phyloP scores from a whole-genome alignment of 352 stramenopile species.

The Pythium aristosporum region DNA sequence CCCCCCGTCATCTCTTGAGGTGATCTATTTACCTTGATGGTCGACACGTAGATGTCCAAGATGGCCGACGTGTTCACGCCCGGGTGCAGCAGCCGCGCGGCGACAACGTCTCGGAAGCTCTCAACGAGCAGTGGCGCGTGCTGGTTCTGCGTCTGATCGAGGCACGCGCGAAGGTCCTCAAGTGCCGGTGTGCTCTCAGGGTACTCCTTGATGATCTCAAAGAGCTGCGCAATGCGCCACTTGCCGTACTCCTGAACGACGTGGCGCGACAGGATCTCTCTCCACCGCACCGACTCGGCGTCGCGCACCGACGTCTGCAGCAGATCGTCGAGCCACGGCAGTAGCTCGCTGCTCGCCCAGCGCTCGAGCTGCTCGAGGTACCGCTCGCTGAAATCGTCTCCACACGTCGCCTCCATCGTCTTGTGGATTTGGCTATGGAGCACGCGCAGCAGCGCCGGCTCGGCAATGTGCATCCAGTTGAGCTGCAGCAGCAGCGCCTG shows the following conservation, averaged over 20 bases:
- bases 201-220: constrained; percentile 97
- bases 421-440: constrained; percentile 58
- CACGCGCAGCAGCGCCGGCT: constrained; percentile 49
- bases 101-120: constrained; percentile 76
- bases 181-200: constrained; percentile 88
- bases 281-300: constrained; percentile 34
- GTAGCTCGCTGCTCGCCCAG: constrained; percentile 48
- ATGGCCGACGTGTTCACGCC: constrained; percentile 96
- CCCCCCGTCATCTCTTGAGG: neutral
- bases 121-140: constrained; percentile 67
- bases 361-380: constrained; percentile 48
- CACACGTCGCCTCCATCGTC: constrained; percentile 44
- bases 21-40: constrained; percentile 82
- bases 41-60: constrained; percentile 97
- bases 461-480: constrained; percentile 52
- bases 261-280: constrained; percentile 44
- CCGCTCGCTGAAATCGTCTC: constrained; percentile 49
- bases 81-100: constrained; percentile 91
- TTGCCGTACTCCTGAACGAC: constrained; percentile 61
- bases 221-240: constrained; percentile 92
- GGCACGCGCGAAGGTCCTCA: constrained; percentile 69
- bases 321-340: constrained; percentile 63
- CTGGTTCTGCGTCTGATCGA: constrained; percentile 79
- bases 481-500: constrained; percentile 52
- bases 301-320: constrained; percentile 26